phyloP scores from a whole-genome alignment of 2,329 filamentous ascomycete species.

The Amphichorda felina region DNA sequence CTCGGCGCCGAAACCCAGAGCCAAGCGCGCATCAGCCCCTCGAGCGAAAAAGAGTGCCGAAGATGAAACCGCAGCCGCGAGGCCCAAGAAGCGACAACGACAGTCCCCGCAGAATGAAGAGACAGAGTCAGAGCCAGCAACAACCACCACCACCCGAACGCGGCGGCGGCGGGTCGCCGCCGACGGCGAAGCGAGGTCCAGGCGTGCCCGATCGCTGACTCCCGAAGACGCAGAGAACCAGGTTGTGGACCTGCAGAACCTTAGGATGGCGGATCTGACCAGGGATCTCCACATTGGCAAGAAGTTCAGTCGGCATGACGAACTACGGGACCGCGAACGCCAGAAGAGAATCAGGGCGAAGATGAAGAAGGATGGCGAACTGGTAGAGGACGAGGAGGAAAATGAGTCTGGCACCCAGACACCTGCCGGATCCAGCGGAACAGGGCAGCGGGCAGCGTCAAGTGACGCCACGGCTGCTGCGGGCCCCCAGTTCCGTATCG shows the following conservation, averaged over 20 bases:
- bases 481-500: slow-evolving; percentile 47
- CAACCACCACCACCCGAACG: neutral
- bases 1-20: neutral
- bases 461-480: slow-evolving; percentile 14
- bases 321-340: slow-evolving; percentile 57
- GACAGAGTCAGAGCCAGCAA: neutral
- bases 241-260: slow-evolving; percentile 50
- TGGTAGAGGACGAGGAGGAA: slow-evolving; percentile 1
- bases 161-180: neutral
- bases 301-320: slow-evolving; percentile 61
- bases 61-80: neutral
- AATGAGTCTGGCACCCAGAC: slow-evolving; percentile 1
- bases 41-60: neutral
- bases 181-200: slow-evolving; percentile 7
- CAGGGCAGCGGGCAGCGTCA: neutral
- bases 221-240: slow-evolving; percentile 52
- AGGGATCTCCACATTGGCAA: slow-evolving; percentile 60
- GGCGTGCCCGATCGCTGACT: slow-evolving; percentile 35
- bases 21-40: neutral
- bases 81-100: slow-evolving; percentile 14
- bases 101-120: slow-evolving; percentile 8
- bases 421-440: no score
- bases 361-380: slow-evolving; percentile 11
- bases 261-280: slow-evolving; percentile 64
- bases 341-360: slow-evolving; percentile 22